phyloP scores from a whole-genome alignment of 2,329 filamentous ascomycete species.

The Cladosporium austrohemisphaericum region DNA sequence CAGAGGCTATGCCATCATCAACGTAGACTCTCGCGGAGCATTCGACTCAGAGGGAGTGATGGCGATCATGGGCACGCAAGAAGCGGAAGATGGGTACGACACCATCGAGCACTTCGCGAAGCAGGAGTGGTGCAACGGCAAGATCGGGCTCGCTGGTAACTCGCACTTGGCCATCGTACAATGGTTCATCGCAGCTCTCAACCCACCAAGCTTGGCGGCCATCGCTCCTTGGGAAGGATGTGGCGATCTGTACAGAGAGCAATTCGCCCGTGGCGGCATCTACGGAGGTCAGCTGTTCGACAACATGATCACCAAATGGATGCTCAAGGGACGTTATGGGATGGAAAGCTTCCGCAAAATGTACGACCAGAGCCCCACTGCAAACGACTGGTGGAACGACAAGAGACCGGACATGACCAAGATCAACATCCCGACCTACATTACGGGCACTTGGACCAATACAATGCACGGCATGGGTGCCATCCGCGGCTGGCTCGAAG shows the following conservation, averaged over 20 bases:
- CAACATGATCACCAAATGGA: conserved; percentile 17
- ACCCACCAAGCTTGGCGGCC: conserved; percentile 41
- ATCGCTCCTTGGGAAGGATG: conserved; percentile 49
- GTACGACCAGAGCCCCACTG: conserved; percentile 10
- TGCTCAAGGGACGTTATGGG: conserved; percentile 16
- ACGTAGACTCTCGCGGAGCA: conserved; percentile 31
- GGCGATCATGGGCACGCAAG: conserved; percentile 34
- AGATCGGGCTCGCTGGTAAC: conserved; percentile 40
- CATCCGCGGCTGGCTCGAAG: conserved; percentile 35
- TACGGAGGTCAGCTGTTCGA: conserved; percentile 14
- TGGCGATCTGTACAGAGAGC: conserved; percentile 41
- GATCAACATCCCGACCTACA: conserved; percentile 19
- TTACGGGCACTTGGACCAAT: conserved; percentile 14
- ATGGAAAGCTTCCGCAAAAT: conserved; percentile 17
- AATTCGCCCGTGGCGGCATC: conserved; percentile 6
- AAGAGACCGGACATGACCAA: conserved; percentile 17
- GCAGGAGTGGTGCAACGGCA: conserved; percentile 41
- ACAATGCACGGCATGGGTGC: conserved; percentile 18
- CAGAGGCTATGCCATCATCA: conserved; percentile 33
- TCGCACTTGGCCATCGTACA: conserved; percentile 20
- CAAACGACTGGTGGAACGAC: conserved; percentile 18
- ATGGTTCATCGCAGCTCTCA: conserved; percentile 39
- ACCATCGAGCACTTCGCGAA: conserved; percentile 37
- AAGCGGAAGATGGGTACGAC: conserved; percentile 42
- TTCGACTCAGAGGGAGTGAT: conserved; percentile 35